These are phyloP conservation scores for Sedum album DNA, from an alignment of 164 flowering plant genomes.

Conservation along the genomic window DNA sequence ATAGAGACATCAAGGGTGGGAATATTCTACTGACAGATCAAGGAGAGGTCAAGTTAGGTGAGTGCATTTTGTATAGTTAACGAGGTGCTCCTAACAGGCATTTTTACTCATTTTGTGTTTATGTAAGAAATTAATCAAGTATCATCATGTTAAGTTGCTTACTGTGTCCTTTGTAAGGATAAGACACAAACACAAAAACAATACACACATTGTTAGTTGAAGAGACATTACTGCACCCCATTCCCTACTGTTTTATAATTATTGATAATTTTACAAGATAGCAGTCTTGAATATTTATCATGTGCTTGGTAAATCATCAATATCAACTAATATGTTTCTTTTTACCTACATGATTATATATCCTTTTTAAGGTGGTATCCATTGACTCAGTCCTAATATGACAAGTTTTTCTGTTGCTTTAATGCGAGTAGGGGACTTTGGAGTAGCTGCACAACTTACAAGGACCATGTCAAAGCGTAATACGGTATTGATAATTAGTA, in stretches of 20 bases:
- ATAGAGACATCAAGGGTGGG: slow-evolving; percentile 98
- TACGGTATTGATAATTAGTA: slow-evolving; percentile 45
- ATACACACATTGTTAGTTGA: no score
- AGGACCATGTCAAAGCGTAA: slow-evolving; percentile 99
- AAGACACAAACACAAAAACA: no score
- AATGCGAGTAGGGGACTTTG: slow-evolving; percentile 80
- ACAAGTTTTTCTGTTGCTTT: not conserved
- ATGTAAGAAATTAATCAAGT: not conserved
- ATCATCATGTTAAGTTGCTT: not conserved
- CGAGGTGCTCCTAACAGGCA: not conserved
- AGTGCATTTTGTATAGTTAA: slow-evolving; percentile 17
- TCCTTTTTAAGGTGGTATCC: not conserved
- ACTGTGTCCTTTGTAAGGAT: no score
- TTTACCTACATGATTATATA: no score
- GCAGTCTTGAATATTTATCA: not conserved
- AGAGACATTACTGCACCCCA: not conserved
- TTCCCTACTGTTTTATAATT: not conserved
- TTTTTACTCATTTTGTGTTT: not conserved
- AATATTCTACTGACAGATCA: slow-evolving; percentile 95
- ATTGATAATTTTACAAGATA: not conserved
- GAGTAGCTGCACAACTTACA: slow-evolving; percentile 98
- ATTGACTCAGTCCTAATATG: not conserved
- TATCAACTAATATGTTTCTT: not conserved
- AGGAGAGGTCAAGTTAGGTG: slow-evolving; percentile 99
- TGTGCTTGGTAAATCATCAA: not conserved